Conservation (phyloP, 2,329 filamentous ascomycete species). For the Dendrostoma leiphaemia region DNA sequence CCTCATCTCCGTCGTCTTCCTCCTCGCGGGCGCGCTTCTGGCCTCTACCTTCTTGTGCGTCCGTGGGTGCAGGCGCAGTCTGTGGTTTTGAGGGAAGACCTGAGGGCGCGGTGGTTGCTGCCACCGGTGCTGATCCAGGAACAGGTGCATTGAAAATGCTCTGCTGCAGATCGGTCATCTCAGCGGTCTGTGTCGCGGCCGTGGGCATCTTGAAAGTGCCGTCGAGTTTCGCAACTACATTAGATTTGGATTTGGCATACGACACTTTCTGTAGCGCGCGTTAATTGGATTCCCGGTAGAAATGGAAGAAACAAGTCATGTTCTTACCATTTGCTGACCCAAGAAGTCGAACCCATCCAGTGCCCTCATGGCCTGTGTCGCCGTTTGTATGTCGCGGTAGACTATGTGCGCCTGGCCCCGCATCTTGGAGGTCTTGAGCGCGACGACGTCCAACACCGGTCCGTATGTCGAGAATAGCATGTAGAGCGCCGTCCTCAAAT, state of each 20-base stretch:
- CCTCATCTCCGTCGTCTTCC: constrained; percentile 62
- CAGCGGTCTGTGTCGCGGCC: constrained; percentile 50
- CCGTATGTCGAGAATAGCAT: constrained; percentile 94
- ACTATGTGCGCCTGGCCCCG: constrained; percentile 93
- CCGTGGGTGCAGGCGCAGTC: constrained; percentile 48
- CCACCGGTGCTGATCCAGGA: constrained; percentile 46
- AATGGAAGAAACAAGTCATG: background rate
- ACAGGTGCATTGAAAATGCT: constrained; percentile 73
- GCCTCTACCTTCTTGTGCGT: constrained; percentile 54
- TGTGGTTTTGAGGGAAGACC: constrained; percentile 49
- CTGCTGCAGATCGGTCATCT: constrained; percentile 72
- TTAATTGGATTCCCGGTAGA: constrained; percentile 15
- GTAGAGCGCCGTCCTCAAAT: constrained; percentile 84
- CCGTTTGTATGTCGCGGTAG: constrained; percentile 85
- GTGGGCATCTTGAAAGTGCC: constrained; percentile 78
- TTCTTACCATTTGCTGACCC: constrained; percentile 75
- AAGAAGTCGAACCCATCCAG: constrained; percentile 85
- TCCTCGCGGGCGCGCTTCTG: constrained; percentile 73
- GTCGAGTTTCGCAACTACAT: constrained; percentile 86
- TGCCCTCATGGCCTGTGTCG: constrained; percentile 88
- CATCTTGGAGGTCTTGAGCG: constrained; percentile 87
- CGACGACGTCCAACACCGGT: constrained; percentile 86
- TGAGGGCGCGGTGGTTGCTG: constrained; percentile 34
- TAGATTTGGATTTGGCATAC: constrained; percentile 87
- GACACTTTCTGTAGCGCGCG: constrained; percentile 67